Conservation (phyloP, 306 rosid species). For the Albizia julibrissin region DNA sequence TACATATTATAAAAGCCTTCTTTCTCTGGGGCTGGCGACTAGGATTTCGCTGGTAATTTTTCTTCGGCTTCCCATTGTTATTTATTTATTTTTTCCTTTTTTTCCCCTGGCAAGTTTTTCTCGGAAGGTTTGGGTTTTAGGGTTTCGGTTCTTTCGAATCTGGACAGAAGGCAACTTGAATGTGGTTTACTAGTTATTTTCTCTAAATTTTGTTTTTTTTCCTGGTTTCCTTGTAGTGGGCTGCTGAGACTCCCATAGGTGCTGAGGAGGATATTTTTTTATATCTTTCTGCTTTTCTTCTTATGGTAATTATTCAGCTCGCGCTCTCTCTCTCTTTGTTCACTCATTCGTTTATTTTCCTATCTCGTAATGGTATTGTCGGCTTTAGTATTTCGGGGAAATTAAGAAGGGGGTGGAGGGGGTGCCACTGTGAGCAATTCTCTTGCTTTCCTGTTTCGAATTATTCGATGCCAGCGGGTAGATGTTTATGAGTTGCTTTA, state of each 20-base stretch:
- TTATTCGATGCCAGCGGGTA: conserved; percentile 1
- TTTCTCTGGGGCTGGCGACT: conserved; percentile 11
- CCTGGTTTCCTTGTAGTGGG: neutral
- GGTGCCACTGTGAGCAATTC: neutral
- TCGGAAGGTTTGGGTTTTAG: conserved; percentile 26
- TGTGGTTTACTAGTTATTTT: conserved; percentile 11
- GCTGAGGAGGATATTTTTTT: neutral
- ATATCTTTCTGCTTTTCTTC: neutral
- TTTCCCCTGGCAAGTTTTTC: neutral
- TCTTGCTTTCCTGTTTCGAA: conserved; percentile 4
- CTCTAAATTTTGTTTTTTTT: neutral
- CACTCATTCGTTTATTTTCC: neutral
- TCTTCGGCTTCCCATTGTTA: conserved; percentile 4
- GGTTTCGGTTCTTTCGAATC: conserved; percentile 39
- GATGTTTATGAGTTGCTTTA: conserved; percentile 27
- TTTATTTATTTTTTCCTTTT: neutral
- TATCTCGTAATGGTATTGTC: neutral
- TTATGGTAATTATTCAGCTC: neutral
- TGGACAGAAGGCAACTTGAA: conserved; percentile 23
- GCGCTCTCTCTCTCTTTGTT: neutral
- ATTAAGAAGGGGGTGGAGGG: neutral
- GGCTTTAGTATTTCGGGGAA: neutral
- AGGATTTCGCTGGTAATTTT: conserved; percentile 23
- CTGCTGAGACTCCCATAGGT: neutral
- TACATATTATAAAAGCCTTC: conserved; percentile 20